Evolutionary conservation across 2,329 filamentous ascomycete genomes (phyloP).

Genomic region (Curvularia lunata): DNA sequence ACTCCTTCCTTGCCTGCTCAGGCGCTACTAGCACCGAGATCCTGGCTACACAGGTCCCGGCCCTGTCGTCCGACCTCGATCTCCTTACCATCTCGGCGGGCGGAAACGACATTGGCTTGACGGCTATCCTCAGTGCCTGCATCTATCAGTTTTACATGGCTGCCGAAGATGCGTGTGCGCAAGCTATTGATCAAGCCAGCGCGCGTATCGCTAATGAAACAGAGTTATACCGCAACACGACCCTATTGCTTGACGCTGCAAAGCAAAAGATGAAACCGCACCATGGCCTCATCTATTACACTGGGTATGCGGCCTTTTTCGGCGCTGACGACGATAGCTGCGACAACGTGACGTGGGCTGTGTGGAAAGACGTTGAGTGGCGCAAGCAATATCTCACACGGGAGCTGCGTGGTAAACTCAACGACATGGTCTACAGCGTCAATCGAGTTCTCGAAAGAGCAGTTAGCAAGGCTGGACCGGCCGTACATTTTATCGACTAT

Average conservation of each 20-base stretch:
- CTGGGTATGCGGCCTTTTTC: conserved; percentile 43
- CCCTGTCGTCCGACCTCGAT: conserved; percentile 27
- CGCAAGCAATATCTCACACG: conserved; percentile 38
- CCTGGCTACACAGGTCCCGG: conserved; percentile 32
- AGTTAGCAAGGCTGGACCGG: background rate
- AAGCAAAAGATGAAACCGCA: conserved; percentile 29
- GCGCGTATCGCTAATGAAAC: conserved; percentile 23
- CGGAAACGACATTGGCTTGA: conserved; percentile 42
- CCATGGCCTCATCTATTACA: conserved; percentile 38
- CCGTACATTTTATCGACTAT: conserved; percentile 1
- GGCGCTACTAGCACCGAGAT: conserved; percentile 36
- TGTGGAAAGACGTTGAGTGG: conserved; percentile 32
- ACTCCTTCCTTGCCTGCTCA: conserved; percentile 42
- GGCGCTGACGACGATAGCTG: conserved; percentile 32
- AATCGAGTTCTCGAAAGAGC: conserved; percentile 31
- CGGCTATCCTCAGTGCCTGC: conserved; percentile 37
- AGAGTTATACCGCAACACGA: conserved; percentile 31
- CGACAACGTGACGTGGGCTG: conserved; percentile 41
- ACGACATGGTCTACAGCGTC: conserved; percentile 35
- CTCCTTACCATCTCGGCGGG: conserved; percentile 42
- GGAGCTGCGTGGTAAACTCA: conserved; percentile 30
- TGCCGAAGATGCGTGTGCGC: conserved; percentile 30
- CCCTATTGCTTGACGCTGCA: conserved; percentile 26
- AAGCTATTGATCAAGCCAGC: conserved; percentile 28
- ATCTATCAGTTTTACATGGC: conserved; percentile 43